Percentiles rank a stretch among this genome's conserved stretches.
phyloP scores from a whole-genome alignment of 2,329 filamentous ascomycete species.

The Microcyclosporella mali region DNA sequence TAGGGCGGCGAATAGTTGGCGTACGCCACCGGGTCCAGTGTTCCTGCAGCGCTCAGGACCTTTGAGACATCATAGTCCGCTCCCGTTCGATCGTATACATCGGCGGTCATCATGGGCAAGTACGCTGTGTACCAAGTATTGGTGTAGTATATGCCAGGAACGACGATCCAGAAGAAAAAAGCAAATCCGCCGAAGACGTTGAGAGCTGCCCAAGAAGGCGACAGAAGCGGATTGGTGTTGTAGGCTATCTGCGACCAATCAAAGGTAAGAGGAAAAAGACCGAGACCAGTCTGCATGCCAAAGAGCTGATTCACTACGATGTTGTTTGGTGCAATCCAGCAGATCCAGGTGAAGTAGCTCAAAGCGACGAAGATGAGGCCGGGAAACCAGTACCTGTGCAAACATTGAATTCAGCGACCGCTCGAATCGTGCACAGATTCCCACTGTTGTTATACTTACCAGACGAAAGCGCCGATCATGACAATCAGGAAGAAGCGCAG shows the following conservation, averaged over 20 bases:
- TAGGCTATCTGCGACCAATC: slow-evolving; percentile 88
- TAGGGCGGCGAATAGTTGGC: slow-evolving; percentile 40
- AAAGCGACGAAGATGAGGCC: slow-evolving; percentile 76
- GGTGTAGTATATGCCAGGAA: slow-evolving; percentile 43
- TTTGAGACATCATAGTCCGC: slow-evolving; percentile 73
- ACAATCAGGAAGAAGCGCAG: slow-evolving; percentile 79
- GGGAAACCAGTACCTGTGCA: slow-evolving; percentile 55
- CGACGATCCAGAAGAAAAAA: slow-evolving; percentile 40
- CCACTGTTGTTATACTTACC: slow-evolving; percentile 32
- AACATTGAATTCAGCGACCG: background rate
- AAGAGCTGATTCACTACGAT: slow-evolving; percentile 84
- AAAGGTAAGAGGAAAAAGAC: slow-evolving; percentile 77
- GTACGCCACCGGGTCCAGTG: slow-evolving; percentile 22
- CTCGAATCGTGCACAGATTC: background rate
- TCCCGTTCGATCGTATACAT: slow-evolving; percentile 80
- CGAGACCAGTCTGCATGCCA: slow-evolving; percentile 70
- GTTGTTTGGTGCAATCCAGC: slow-evolving; percentile 81
- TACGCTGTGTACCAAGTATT: slow-evolving; percentile 68
- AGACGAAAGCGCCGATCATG: slow-evolving; percentile 64
- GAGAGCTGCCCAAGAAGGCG: slow-evolving; percentile 33
- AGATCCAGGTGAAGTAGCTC: slow-evolving; percentile 83
- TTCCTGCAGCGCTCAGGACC: slow-evolving; percentile 53
- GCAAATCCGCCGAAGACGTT: slow-evolving; percentile 42
- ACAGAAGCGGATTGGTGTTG: slow-evolving; percentile 62
- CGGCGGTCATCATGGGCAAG: slow-evolving; percentile 77